Conservation (phyloP, 441 rosid species). For the Croton laevigatus region DNA sequence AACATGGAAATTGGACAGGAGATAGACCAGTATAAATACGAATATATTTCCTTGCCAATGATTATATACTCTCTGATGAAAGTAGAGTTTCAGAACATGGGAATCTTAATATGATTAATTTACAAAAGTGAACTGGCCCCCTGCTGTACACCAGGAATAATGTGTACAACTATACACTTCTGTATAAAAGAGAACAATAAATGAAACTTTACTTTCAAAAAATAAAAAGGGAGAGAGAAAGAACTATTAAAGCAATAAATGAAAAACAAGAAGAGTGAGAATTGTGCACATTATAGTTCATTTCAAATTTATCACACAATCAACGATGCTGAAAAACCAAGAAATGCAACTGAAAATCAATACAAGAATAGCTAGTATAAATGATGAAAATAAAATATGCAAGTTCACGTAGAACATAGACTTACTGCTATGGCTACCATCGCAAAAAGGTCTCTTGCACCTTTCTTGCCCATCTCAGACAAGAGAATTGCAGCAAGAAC, state of each 20-base stretch:
- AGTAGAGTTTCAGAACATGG: not conserved
- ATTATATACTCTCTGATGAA: not conserved
- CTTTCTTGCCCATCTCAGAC: constrained; percentile 85
- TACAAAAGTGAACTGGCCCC: not conserved
- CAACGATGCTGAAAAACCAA: not conserved
- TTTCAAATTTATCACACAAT: not conserved
- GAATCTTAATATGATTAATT: not conserved
- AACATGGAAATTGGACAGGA: too few species aligned
- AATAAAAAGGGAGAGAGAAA: not conserved
- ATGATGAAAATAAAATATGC: not conserved
- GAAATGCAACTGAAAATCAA: not conserved
- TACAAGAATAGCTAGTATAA: not conserved
- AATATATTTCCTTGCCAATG: too few species aligned
- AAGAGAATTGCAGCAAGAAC: constrained; percentile 75
- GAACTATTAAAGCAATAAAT: not conserved
- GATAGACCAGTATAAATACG: too few species aligned
- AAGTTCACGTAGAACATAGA: constrained; percentile 22
- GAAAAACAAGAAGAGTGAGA: not conserved
- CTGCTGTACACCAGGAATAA: not conserved
- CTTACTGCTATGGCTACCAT: constrained; percentile 82
- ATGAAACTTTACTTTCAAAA: not conserved
- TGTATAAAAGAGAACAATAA: not conserved
- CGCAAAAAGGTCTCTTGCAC: constrained; percentile 84
- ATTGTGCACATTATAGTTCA: not conserved
- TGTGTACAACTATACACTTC: not conserved